Base-by-base conservation (phyloP, 345 rosid species). In the Murraya koenigii region DNA sequence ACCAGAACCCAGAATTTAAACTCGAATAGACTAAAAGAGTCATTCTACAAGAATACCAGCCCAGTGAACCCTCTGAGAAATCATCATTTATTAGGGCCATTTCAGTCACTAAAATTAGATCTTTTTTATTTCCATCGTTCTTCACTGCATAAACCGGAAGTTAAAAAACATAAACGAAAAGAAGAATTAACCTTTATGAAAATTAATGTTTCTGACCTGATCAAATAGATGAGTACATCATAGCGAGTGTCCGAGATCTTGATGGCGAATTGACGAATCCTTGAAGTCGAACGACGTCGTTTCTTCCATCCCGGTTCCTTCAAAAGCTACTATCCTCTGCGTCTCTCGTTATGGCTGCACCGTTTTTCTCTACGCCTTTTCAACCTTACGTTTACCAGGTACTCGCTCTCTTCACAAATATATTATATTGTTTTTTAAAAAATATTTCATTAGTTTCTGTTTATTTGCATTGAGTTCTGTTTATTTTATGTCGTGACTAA, bases 331-430 rank as follows among this genome's bases (percentile, higher is more conserved):
- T 66, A 74, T 70, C 44, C 28, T 75, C 75, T 20, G 79, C 44
- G 41, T 77, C 64, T 69, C 10, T 33, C 54, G 63, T 81, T 74
- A 96, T 96, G 98, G 99, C 99, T 19, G 98, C 99, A 41, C 98
- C 99, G 41, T 96, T 94, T 84, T 96, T 94, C 89, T 88, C 97
- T 0, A 96, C 97, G 73, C 99, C 99, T 75, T 90, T 96, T 85
- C 99, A 96, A 84, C 99, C 98, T 26, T 94, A 92, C 68, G 97
- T 96, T 66, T 96, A 96, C 75, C 99, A 96, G 98, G 99, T 92
- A 75, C 14, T 61, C 69, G 70, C 44, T 69, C 36, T 55, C n/a
- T 71, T 7, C 71, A 6, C 68, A 14, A 47, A 55, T 38, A 44
- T 44, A 14, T 8, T 41, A 23, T 66, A 9, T 71, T 4, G 5